phyloP scores from a whole-genome alignment of 306 rosid species.

The Hippophae tibetana region DNA sequence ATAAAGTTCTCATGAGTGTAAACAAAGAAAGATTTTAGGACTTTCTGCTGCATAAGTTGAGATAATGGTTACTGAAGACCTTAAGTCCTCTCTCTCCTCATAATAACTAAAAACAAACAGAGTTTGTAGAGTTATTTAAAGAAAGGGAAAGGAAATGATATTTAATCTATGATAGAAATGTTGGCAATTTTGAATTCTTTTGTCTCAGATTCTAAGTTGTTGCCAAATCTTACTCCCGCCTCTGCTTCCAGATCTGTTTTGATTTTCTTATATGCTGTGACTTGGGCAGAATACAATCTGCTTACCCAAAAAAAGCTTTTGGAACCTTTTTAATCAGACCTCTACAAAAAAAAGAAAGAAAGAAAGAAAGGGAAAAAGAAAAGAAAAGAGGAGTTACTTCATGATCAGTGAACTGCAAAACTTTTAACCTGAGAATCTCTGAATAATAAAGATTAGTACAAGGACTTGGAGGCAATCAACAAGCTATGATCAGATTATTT shows the following conservation, averaged over 20 bases:
- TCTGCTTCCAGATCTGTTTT: neutral
- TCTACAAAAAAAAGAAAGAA: too few species aligned
- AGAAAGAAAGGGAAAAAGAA: too few species aligned
- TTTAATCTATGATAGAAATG: neutral
- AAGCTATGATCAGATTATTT: neutral
- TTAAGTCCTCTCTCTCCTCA: too few species aligned
- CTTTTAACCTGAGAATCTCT: neutral
- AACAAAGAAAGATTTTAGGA: too few species aligned
- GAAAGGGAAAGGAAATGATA: neutral
- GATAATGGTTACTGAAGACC: too few species aligned
- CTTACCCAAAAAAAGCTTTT: neutral
- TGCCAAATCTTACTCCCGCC: too few species aligned
- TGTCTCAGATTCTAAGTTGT: neutral
- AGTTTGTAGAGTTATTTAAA: neutral
- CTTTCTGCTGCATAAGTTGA: too few species aligned
- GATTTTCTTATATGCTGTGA: neutral
- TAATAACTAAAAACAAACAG: neutral
- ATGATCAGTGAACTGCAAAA: neutral
- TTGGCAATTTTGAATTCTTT: neutral
- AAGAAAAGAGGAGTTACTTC: neutral
- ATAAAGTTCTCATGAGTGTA: too few species aligned
- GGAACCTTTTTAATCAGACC: too few species aligned
- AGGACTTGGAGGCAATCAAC: neutral
- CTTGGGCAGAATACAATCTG: neutral
- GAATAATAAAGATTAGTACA: neutral